These are phyloP conservation scores for Haematococcus lacustris DNA, from an alignment of 139 green algal species.

Conservation along the genomic window DNA sequence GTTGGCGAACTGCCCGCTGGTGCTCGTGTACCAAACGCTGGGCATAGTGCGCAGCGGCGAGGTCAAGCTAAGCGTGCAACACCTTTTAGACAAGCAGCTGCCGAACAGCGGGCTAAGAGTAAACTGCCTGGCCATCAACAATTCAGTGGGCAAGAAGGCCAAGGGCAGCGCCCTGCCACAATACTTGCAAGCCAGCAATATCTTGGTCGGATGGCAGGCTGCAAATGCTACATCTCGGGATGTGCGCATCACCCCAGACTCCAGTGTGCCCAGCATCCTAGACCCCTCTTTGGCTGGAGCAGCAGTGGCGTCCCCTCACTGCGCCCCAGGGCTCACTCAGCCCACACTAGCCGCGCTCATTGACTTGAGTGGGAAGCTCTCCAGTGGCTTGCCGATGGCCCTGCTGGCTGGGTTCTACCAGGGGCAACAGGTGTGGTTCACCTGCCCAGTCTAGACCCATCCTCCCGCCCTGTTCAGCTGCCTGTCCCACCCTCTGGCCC, in stretches of 20 bases:
- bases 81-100: conserved; percentile 8
- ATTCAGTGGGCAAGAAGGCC: conserved; percentile 19
- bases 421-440: conserved; percentile 5
- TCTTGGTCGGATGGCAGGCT: conserved; percentile 30
- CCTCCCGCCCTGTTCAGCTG: not conserved
- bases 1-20: conserved; percentile 21
- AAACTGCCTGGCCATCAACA: conserved; percentile 25
- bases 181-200: conserved; percentile 37
- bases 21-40: conserved; percentile 39
- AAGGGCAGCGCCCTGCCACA: not conserved
- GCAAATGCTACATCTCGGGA: not conserved
- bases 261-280: not conserved
- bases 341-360: not conserved
- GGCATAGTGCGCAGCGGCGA: conserved; percentile 17
- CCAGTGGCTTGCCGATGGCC: conserved; percentile 18
- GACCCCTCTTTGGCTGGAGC: not conserved
- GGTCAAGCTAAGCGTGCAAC: conserved; percentile 1
- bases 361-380: conserved; percentile 2
- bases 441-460: not conserved
- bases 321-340: not conserved
- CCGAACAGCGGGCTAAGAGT: conserved; percentile 5
- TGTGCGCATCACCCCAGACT: too few species aligned
- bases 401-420: conserved; percentile 37
- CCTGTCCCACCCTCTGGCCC: not conserved
- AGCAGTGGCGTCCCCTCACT: not conserved